A percentile compares a stretch with the other conserved stretches of the same genome.
These are phyloP conservation scores for Camelina neglecta DNA, from an alignment of 345 rosid species.

Conservation along the genomic window DNA sequence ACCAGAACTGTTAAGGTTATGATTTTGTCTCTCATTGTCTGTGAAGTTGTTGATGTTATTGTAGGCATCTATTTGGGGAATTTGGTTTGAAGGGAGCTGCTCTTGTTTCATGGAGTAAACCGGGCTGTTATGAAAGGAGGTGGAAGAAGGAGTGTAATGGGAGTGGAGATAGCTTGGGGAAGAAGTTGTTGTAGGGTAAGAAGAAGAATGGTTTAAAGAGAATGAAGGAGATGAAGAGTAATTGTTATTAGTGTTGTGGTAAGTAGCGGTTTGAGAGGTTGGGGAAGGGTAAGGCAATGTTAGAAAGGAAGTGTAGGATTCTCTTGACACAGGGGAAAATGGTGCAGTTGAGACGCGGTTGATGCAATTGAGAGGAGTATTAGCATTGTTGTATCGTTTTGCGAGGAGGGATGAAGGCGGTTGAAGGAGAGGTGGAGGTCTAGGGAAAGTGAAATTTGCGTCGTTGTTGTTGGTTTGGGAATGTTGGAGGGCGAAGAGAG, in stretches of 20 bases:
- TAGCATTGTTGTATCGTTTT: constrained; percentile 47
- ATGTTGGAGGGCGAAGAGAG: constrained; percentile 48
- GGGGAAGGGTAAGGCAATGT: constrained; percentile 41
- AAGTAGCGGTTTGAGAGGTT: constrained; percentile 33
- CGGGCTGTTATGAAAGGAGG: constrained; percentile 37
- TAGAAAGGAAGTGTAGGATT: constrained; percentile 40
- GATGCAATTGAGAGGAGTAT: constrained; percentile 25
- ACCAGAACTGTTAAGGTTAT: constrained; percentile 5
- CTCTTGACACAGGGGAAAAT: constrained; percentile 44
- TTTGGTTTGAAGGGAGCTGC: constrained; percentile 90
- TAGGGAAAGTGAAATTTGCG: constrained; percentile 44
- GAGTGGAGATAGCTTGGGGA: constrained; percentile 35
- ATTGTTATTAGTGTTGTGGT: constrained; percentile 34
- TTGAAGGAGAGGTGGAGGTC: constrained; percentile 59
- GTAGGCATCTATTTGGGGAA: constrained; percentile 9
- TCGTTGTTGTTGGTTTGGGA: constrained; percentile 29
- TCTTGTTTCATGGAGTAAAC: constrained; percentile 53
- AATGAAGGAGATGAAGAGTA: constrained; percentile 41
- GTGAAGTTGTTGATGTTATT: constrained; percentile 33
- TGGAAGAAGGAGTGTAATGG: constrained; percentile 43
- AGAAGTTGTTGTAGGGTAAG: constrained; percentile 38
- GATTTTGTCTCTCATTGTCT: constrained; percentile 31
- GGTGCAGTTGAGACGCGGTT: constrained; percentile 44
- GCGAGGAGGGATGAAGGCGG: constrained; percentile 47
- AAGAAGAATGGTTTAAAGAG: constrained; percentile 42